Conservation (phyloP, 2,329 filamentous ascomycete genomes). For the Piedraia hortae region DNA sequence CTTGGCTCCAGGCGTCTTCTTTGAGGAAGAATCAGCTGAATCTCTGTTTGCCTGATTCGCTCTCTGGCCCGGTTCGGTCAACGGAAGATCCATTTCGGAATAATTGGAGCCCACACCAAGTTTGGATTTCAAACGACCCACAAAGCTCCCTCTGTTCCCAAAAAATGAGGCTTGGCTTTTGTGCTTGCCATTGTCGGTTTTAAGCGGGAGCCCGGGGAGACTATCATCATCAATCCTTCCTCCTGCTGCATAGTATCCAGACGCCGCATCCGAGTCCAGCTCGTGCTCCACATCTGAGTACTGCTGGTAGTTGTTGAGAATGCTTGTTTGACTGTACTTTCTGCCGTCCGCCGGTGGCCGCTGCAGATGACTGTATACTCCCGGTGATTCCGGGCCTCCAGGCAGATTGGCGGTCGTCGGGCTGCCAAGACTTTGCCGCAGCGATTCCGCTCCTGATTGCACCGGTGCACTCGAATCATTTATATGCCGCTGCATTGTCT, state of each 20-base stretch:
- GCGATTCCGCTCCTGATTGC: slow-evolving; percentile 28
- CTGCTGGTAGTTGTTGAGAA: slow-evolving; percentile 62
- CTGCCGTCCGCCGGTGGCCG: slow-evolving; percentile 16
- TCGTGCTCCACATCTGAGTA: slow-evolving; percentile 81
- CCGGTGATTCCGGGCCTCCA: slow-evolving; percentile 14
- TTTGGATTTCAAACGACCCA: slow-evolving; percentile 72
- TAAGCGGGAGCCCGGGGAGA: slow-evolving; percentile 21
- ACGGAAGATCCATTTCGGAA: slow-evolving; percentile 90
- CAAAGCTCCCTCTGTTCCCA: slow-evolving; percentile 57
- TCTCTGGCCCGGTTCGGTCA: slow-evolving; percentile 44
- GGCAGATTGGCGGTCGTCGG: slow-evolving; percentile 19
- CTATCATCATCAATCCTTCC: slow-evolving; percentile 29
- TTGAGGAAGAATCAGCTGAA: slow-evolving; percentile 4
- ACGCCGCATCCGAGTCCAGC: slow-evolving; percentile 34
- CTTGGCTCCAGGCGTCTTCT: slow-evolving; percentile 38
- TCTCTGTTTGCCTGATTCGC: slow-evolving; percentile 4
- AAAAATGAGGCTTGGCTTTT: slow-evolving; percentile 66
- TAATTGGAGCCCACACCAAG: slow-evolving; percentile 67
- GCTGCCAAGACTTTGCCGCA: slow-evolving; percentile 55
- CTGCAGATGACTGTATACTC: slow-evolving; percentile 10
- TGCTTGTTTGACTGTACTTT: slow-evolving; percentile 48
- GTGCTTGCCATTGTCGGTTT: slow-evolving; percentile 19
- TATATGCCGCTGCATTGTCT: slow-evolving; percentile 50
- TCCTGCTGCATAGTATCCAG: slow-evolving; percentile 46
- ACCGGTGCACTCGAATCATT: slow-evolving; percentile 33